Base-by-base conservation (phyloP, 305 asterid species). In the Fraxinus platypoda region DNA sequence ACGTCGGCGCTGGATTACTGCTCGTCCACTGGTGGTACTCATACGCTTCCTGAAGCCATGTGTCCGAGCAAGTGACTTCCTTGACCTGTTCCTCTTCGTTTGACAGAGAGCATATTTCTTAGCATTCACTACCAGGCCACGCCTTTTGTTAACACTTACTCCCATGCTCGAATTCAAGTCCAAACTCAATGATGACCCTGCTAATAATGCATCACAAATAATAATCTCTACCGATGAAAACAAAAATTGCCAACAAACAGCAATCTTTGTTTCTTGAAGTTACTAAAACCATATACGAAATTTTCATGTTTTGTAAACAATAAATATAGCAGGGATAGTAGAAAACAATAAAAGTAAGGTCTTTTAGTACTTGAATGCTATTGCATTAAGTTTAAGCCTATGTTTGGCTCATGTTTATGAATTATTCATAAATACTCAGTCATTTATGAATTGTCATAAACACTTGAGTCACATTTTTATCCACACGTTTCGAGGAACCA, bases 1-100 rank as follows among this genome's bases (percentile, higher is more conserved):
- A 70, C 98, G 97, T 19, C 97, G 85, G 2, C 95, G 95, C 91
- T 82, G 88, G 59, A 94, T 86, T 31, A 87, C 76, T 38, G 95
- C 97, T 83, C 94, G 84, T 74, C 98, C 97, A 21, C 88, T 81
- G 34, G 95, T 92, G 79, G 98, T 93, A 74, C 97, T 91, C 98
- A 93, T 94, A 41, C 97, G 93, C 89, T 87, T 88, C 76, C 95
- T 93, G 74, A 94, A 94, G 25, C 98, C 98, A 66, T 93, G 97
- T 1, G 97, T 93, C 46, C 97, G 86, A 74, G 98, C 97, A 81
- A 94, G 88, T 0, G 98, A 93, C 87, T 94, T 94, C 78, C 97
- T 86, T 46, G 97, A 94, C 81, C 97, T 90, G 72, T 93, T 89
- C 88, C 98, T 94, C 93, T 95, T 95, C 2, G 99, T 95, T 83